Conservation (phyloP, 1,284 basidiomycete genomes). For the Entoloma clypeatum region DNA sequence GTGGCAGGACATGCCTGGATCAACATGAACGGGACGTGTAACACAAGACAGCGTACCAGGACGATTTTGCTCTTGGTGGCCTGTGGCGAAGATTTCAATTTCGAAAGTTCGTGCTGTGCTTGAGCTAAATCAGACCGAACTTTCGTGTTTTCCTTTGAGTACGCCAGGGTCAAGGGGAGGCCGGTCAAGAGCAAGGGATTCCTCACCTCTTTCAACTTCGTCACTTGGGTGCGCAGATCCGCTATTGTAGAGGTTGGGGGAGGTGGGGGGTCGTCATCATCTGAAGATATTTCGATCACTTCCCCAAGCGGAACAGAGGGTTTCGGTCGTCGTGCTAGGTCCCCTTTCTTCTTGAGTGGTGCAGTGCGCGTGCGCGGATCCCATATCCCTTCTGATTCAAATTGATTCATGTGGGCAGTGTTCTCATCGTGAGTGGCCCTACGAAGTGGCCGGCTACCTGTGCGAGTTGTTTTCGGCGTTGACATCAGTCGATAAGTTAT, state of each 20-base stretch:
- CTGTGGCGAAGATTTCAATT: too few relatives aligned
- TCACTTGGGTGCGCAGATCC: slow-evolving; percentile 31
- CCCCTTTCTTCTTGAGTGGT: slow-evolving; percentile 11
- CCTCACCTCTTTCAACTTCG: slow-evolving; percentile 38
- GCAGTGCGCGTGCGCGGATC: slow-evolving; percentile 3
- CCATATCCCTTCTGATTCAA: neutral
- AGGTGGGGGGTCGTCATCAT: slow-evolving; percentile 38
- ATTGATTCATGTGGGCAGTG: neutral
- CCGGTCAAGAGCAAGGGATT: neutral
- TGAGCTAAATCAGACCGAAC: slow-evolving; percentile 11
- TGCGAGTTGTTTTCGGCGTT: slow-evolving; percentile 14
- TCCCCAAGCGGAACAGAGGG: slow-evolving; percentile 27
- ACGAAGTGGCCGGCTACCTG: neutral
- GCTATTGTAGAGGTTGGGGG: slow-evolving; percentile 20
- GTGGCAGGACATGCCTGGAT: slow-evolving; percentile 7
- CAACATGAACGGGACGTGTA: neutral
- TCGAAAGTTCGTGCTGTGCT: too few relatives aligned
- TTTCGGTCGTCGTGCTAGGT: slow-evolving; percentile 11
- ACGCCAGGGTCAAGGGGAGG: neutral
- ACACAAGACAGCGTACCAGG: slow-evolving; percentile 21
- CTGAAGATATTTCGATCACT: slow-evolving; percentile 56
- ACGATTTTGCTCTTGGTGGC: slow-evolving; percentile 23
- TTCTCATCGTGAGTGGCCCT: neutral
- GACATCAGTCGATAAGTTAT: neutral
- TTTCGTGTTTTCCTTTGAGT: slow-evolving; percentile 10